Percentiles rank a stretch among this genome's conserved stretches.
These are phyloP conservation scores for Epichloe hybrida DNA, from an alignment of 2,329 filamentous ascomycete species.

Conservation along the genomic window DNA sequence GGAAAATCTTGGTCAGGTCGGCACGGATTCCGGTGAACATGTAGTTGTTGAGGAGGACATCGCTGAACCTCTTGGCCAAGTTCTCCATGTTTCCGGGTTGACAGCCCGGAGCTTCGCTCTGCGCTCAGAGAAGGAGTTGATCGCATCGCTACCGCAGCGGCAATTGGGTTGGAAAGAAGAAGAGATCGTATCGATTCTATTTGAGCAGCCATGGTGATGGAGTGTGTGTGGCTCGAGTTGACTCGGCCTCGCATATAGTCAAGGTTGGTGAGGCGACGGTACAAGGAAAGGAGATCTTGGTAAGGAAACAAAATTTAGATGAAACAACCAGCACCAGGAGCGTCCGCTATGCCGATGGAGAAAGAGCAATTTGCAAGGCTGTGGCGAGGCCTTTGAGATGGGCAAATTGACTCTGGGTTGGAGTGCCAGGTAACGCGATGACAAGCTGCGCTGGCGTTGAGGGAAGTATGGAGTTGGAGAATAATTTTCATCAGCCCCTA, in stretches of 20 bases:
- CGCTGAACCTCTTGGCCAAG: no score
- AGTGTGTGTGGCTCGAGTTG: constrained; percentile 11
- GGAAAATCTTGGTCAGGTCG: constrained; percentile 92
- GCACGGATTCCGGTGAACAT: no score
- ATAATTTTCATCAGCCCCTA: constrained; percentile 21
- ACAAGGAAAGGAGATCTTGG: not conserved
- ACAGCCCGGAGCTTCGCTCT: no score
- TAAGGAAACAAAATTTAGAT: not conserved
- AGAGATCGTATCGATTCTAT: constrained; percentile 45
- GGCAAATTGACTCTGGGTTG: constrained; percentile 13
- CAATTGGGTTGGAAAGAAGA: constrained; percentile 61
- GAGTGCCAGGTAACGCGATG: constrained; percentile 18
- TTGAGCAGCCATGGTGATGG: constrained; percentile 36
- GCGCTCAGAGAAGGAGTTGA: constrained; percentile 70
- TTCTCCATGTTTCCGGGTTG: no score
- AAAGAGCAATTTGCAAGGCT: constrained; percentile 11
- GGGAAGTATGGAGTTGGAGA: constrained; percentile 13
- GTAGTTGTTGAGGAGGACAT: no score
- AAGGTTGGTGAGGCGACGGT: not conserved
- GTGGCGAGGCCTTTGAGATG: constrained; percentile 10
- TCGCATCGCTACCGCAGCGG: constrained; percentile 58
- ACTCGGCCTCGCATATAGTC: constrained; percentile 11
- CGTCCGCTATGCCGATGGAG: constrained; percentile 1
- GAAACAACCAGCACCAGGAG: not conserved
- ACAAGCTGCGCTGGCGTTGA: constrained; percentile 15